Conservation (phyloP, 257 asterid species). For the Penstemon newberryi region DNA sequence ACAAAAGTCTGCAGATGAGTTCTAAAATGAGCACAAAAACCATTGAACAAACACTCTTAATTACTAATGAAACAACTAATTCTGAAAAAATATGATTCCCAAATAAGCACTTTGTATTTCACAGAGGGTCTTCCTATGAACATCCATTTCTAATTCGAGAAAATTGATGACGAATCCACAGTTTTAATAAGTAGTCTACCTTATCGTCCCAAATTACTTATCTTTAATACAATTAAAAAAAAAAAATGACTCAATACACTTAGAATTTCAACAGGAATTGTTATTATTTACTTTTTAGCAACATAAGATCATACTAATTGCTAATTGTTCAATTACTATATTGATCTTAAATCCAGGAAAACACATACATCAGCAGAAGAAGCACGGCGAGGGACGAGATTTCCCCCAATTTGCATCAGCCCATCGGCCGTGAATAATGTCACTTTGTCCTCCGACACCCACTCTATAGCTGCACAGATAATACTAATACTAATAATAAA, state of each 20-base stretch:
- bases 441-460: slow-evolving; percentile 82
- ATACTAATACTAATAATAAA: not conserved
- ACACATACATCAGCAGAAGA: slow-evolving; percentile 61
- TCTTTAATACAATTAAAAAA: not conserved
- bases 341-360: slow-evolving; percentile 14
- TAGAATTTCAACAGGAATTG: not conserved
- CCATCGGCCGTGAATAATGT: slow-evolving; percentile 93
- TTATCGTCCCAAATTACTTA: not conserved
- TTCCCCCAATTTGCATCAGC: slow-evolving; percentile 87
- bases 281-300: not conserved
- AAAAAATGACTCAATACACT: not conserved
- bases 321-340: not conserved
- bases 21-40: slow-evolving; percentile 6
- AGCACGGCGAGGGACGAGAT: slow-evolving; percentile 71
- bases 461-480: slow-evolving; percentile 60
- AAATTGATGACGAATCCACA: not conserved
- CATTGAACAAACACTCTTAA: not conserved
- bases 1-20: not conserved
- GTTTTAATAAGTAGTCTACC: not conserved
- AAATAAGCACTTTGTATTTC: slow-evolving; percentile 8
- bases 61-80: slow-evolving; percentile 1
- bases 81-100: not conserved
- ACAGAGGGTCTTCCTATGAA: not conserved
- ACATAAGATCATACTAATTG: not conserved
- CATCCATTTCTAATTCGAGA: not conserved